phyloP scores from a whole-genome alignment of 2,329 filamentous ascomycete species.

The Fusarium palustre region DNA sequence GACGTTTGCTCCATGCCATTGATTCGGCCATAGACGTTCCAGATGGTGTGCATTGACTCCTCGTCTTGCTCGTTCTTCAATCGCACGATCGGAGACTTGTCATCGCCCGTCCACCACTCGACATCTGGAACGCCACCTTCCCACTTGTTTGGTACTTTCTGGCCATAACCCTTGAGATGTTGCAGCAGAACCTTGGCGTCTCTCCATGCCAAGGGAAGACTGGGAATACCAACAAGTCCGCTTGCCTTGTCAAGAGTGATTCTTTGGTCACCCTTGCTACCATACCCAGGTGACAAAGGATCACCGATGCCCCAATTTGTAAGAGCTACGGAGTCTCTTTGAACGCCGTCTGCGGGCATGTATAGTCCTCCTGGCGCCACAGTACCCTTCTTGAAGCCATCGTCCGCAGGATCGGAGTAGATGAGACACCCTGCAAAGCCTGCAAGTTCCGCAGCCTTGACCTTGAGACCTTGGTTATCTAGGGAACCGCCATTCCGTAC shows the following conservation, averaged over 20 bases:
- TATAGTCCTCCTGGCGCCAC: slow-evolving; percentile 81
- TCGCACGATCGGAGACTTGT: slow-evolving; percentile 79
- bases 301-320: slow-evolving; percentile 89
- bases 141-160: slow-evolving; percentile 77
- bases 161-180: slow-evolving; percentile 79
- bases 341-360: slow-evolving; percentile 84
- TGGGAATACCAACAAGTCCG: slow-evolving; percentile 85
- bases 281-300: slow-evolving; percentile 89
- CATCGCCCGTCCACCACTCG: slow-evolving; percentile 87
- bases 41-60: slow-evolving; percentile 83
- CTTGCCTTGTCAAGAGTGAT: slow-evolving; percentile 76
- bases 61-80: slow-evolving; percentile 91
- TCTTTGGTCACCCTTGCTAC: slow-evolving; percentile 74
- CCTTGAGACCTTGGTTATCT: slow-evolving; percentile 79
- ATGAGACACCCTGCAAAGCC: slow-evolving; percentile 90
- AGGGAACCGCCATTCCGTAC: slow-evolving; percentile 84
- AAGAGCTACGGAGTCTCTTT: slow-evolving; percentile 83
- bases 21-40: slow-evolving; percentile 90
- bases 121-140: slow-evolving; percentile 80
- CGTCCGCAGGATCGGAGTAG: slow-evolving; percentile 89
- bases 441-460: slow-evolving; percentile 88
- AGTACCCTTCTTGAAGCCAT: slow-evolving; percentile 80
- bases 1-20: slow-evolving; percentile 83
- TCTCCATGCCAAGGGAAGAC: slow-evolving; percentile 88
- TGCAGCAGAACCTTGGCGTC: slow-evolving; percentile 86